Evolutionary conservation across 2,329 filamentous ascomycete species (phyloP).

Genomic region (Passalora sequoiae): DNA sequence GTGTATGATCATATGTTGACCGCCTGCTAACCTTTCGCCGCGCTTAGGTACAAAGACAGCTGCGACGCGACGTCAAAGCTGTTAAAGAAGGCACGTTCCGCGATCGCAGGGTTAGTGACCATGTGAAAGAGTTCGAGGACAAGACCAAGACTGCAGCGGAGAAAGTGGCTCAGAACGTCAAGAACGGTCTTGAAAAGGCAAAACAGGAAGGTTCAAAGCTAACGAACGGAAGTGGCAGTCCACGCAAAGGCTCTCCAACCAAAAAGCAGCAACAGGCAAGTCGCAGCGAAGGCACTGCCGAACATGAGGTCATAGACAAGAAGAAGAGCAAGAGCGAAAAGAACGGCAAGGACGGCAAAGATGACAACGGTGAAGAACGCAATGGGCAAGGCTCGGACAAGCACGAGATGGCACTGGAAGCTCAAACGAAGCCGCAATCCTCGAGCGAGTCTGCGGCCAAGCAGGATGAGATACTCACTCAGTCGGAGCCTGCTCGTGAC

Average conservation of each 20-base stretch:
- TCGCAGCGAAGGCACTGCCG: background rate
- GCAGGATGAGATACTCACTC: constrained; percentile 5
- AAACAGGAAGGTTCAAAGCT: constrained; percentile 18
- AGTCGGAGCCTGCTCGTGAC: constrained; percentile 12
- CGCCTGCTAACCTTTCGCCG: no score
- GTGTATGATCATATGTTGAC: no score
- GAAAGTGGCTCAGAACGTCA: constrained; percentile 11
- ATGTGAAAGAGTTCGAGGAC: constrained; percentile 25
- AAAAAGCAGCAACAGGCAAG: background rate
- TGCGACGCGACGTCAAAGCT: constrained; percentile 24
- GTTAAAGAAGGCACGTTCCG: constrained; percentile 29
- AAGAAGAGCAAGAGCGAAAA: background rate
- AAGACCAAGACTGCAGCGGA: constrained; percentile 18
- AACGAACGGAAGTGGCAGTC: constrained; percentile 9
- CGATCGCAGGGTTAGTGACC: constrained; percentile 23
- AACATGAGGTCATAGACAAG: background rate
- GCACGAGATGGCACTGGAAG: constrained; percentile 1
- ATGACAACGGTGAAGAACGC: no score
- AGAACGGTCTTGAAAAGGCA: constrained; percentile 18
- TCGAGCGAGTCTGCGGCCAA: constrained; percentile 5
- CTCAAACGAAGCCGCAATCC: background rate
- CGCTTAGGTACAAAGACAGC: constrained; percentile 19
- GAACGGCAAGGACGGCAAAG: background rate
- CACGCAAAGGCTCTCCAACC: background rate
- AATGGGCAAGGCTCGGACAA: background rate